Evolutionary conservation across 805 yeast genomes (phyloP).

Genomic region (Ogataea naganishii): DNA sequence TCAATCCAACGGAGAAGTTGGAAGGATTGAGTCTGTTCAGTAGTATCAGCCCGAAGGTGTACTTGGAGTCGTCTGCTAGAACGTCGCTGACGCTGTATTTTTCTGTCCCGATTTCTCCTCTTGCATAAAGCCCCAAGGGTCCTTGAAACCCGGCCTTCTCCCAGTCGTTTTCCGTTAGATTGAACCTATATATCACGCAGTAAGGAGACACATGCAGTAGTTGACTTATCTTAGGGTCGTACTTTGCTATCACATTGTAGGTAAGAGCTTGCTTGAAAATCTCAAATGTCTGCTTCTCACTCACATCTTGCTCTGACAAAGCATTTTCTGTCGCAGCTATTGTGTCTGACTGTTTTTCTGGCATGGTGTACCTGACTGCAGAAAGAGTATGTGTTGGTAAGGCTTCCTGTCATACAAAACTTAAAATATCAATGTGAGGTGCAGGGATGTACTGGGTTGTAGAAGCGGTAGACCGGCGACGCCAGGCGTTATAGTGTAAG

Average conservation of each 20-base stretch:
- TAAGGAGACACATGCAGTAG: slow-evolving; percentile 62
- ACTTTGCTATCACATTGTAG: slow-evolving; percentile 68
- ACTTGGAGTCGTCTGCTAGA: slow-evolving; percentile 29
- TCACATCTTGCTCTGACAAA: too few relatives aligned
- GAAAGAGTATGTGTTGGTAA: too few relatives aligned
- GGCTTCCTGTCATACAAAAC: too few relatives aligned
- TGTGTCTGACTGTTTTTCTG: too few relatives aligned
- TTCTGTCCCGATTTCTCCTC: slow-evolving; percentile 9
- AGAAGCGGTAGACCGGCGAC: too few relatives aligned
- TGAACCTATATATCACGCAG: slow-evolving; percentile 61
- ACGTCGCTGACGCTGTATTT: slow-evolving; percentile 17
- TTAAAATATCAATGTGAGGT: too few relatives aligned
- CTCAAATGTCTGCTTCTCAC: slow-evolving; percentile 33
- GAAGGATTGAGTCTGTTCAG: slow-evolving; percentile 60
- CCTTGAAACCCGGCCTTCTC: slow-evolving; percentile 63
- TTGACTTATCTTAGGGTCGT: slow-evolving; percentile 65
- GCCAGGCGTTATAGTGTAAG: too few relatives aligned
- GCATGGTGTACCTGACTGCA: too few relatives aligned
- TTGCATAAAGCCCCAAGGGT: slow-evolving; percentile 50
- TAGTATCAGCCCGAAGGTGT: slow-evolving; percentile 62
- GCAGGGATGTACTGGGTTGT: too few relatives aligned
- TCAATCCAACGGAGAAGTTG: slow-evolving; percentile 62
- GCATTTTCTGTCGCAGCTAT: too few relatives aligned
- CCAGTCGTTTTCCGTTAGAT: slow-evolving; percentile 55
- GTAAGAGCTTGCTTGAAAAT: slow-evolving; percentile 62